Evolutionary conservation across 441 rosid genomes (phyloP).

Genomic region (Erodium trifolium): DNA sequence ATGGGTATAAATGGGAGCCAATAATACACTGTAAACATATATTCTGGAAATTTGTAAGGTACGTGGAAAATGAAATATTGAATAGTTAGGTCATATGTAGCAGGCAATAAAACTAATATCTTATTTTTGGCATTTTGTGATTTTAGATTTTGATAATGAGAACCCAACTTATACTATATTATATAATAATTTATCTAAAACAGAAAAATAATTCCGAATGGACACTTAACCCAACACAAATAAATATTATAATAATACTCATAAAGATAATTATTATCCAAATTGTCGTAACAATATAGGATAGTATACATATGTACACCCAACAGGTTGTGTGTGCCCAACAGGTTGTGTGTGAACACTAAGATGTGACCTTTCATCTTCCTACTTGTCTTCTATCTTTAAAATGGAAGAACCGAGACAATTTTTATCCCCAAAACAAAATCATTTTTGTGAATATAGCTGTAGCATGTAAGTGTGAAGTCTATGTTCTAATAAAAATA

Average conservation of each 20-base stretch:
- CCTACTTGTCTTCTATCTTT: neutral
- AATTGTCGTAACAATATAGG: neutral
- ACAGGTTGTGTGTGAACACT: neutral
- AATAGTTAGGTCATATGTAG: too few relatives aligned
- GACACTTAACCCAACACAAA: conserved; percentile 6
- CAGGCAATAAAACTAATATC: too few relatives aligned
- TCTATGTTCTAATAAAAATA: neutral
- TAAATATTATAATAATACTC: neutral
- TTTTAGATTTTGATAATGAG: neutral
- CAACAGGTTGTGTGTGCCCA: too few relatives aligned
- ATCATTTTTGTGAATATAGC: neutral
- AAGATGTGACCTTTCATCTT: conserved; percentile 7
- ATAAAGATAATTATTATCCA: neutral
- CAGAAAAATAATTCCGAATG: neutral
- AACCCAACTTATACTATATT: neutral
- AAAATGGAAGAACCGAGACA: conserved; percentile 1
- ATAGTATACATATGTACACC: neutral
- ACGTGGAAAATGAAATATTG: too few relatives aligned
- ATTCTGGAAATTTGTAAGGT: too few relatives aligned
- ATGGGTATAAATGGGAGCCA: too few relatives aligned
- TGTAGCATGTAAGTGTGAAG: neutral
- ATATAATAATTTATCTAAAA: neutral
- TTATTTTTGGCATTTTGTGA: neutral
- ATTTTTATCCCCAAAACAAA: neutral
- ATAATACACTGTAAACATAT: too few relatives aligned